A percentile compares a stretch with the other conserved stretches of the same genome.
Conservation (phyloP, 495 filamentous ascomycete species). For the Saxophila tyrrhenica region DNA sequence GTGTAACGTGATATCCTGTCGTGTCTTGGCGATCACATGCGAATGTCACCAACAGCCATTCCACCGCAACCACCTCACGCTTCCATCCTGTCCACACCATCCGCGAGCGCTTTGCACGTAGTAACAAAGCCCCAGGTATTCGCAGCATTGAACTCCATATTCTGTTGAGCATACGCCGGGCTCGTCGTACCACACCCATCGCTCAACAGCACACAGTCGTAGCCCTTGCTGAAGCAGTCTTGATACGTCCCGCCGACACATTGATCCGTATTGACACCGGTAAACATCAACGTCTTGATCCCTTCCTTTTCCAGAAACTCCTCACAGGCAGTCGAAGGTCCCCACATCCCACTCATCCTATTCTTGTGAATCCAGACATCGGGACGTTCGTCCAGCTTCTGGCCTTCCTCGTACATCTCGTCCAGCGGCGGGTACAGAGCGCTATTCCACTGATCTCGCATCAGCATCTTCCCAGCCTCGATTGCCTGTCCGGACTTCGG, state of each 20-base stretch:
- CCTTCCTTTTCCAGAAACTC: constrained; percentile 31
- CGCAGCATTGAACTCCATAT: constrained; percentile 34
- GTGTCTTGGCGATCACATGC: not conserved
- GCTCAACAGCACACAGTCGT: constrained; percentile 43
- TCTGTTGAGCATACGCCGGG: constrained; percentile 31
- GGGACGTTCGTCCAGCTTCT: constrained; percentile 18
- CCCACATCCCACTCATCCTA: constrained; percentile 47
- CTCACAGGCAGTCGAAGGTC: constrained; percentile 22
- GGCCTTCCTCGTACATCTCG: constrained; percentile 25
- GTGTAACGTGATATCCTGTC: not conserved
- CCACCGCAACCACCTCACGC: not conserved
- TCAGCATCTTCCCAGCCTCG: constrained; percentile 38
- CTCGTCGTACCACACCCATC: constrained; percentile 44
- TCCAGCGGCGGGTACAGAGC: constrained; percentile 38
- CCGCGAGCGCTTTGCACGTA: constrained; percentile 29
- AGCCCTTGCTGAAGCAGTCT: constrained; percentile 43
- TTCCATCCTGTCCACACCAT: constrained; percentile 21
- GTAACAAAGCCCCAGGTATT: constrained; percentile 34
- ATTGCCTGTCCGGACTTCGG: constrained; percentile 29
- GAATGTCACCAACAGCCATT: not conserved
- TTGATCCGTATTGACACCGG: constrained; percentile 50
- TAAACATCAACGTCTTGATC: constrained; percentile 41
- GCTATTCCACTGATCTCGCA: constrained; percentile 45
- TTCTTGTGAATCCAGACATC: constrained; percentile 48
- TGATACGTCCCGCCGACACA: constrained; percentile 45